These are phyloP conservation scores for Alternaria viburni DNA, from an alignment of 2,329 filamentous ascomycete species.

Conservation along the genomic window DNA sequence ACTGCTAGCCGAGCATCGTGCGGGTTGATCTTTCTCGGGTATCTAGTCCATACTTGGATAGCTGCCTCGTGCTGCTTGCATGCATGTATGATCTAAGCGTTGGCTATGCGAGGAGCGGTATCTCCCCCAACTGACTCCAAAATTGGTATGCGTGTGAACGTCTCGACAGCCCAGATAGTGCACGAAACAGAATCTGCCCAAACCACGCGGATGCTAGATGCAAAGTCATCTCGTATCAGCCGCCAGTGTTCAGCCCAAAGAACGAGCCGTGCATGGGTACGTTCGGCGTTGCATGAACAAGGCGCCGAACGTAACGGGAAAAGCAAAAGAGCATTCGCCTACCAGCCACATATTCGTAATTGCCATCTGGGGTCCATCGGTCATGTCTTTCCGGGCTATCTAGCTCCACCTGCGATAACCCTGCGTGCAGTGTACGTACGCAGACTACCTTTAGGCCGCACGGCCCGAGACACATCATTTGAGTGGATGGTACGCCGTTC, in stretches of 20 bases:
- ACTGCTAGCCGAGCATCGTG: not conserved
- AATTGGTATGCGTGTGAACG: not conserved
- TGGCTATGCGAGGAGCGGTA: not conserved
- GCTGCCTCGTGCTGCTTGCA: conserved; percentile 9
- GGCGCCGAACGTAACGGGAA: conserved; percentile 5
- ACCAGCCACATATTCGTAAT: conserved; percentile 2
- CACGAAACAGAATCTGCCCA: not conserved
- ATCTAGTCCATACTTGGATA: not conserved
- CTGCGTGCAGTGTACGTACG: not conserved
- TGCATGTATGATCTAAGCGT: conserved; percentile 6
- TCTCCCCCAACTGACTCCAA: not conserved
- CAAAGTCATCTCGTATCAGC: not conserved
- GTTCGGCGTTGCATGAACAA: conserved; percentile 1
- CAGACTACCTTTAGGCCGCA: not conserved
- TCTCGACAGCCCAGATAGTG: not conserved
- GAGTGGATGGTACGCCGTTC: not conserved
- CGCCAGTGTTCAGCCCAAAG: not conserved
- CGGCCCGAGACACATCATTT: not conserved
- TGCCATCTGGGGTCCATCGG: not conserved
- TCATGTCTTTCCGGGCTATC: not conserved
- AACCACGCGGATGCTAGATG: not conserved
- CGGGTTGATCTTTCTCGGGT: conserved; percentile 5
- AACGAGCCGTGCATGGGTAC: not conserved
- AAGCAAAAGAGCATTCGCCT: conserved; percentile 9
- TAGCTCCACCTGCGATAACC: not conserved